phyloP scores from a whole-genome alignment of 164 flowering plant genomes.

The Nymphaea thermarum region DNA sequence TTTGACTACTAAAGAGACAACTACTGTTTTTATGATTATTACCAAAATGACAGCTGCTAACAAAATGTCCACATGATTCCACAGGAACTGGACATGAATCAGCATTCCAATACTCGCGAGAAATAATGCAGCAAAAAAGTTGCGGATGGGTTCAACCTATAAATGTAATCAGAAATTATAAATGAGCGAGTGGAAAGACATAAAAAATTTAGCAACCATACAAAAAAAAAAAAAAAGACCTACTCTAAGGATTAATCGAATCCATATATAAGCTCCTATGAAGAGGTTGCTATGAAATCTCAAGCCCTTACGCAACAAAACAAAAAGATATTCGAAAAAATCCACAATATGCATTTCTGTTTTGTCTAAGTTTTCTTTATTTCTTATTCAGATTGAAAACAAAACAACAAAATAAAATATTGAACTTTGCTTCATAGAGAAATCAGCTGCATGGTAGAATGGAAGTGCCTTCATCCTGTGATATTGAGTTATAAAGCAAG shows the following conservation, averaged over 20 bases:
- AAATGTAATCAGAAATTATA: background rate
- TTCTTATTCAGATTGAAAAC: too few relatives aligned
- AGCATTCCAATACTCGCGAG: slow-evolving; percentile 98
- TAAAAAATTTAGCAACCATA: background rate
- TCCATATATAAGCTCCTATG: too few relatives aligned
- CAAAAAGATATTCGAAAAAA: too few relatives aligned
- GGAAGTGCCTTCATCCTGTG: background rate
- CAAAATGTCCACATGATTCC: slow-evolving; percentile 94
- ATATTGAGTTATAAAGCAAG: background rate
- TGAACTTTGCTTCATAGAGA: background rate
- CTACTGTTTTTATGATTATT: slow-evolving; percentile 62
- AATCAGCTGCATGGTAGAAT: background rate
- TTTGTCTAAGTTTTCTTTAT: too few relatives aligned
- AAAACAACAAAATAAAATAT: too few relatives aligned
- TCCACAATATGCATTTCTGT: too few relatives aligned
- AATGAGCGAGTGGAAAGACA: background rate
- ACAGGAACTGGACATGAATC: slow-evolving; percentile 88
- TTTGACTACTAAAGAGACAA: slow-evolving; percentile 65
- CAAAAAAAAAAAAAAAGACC: background rate
- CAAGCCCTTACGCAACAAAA: too few relatives aligned
- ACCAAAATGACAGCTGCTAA: slow-evolving; percentile 86
- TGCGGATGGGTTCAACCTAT: slow-evolving; percentile 69
- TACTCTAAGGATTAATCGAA: too few relatives aligned
- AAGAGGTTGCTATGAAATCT: too few relatives aligned
- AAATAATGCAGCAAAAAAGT: slow-evolving; percentile 94